Evolutionary conservation across 1,284 basidiomycete species (phyloP), one percentile per base, ranked within the genome.

Genomic region (Heterobasidion occidentale): DNA sequence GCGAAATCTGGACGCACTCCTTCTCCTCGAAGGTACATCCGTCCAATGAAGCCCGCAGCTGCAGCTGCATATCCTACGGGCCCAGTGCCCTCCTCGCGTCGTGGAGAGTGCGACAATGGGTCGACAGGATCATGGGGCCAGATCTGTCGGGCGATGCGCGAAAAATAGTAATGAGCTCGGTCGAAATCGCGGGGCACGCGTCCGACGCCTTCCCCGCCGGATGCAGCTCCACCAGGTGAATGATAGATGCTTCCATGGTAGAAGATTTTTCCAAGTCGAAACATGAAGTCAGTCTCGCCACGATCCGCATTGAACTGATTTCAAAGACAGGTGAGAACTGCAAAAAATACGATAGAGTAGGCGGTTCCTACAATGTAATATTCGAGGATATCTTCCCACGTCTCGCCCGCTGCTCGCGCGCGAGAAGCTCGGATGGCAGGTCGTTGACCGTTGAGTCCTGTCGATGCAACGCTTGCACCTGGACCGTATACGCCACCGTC

Each of bases 1-100:
- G 73, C 74, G 46, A 81, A 79, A 70, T 98, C 92, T 61, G 80
- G 78, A 64, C 86, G 86, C 27, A 93, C 85, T 9, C 96, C 96
- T 68, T 99, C 97, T 0, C 96, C 96, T 44, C 97, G 78, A 45
- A 99, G 72, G 63, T 90, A 92, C 94, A 99, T 98, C 57, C 91
- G 80, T 0, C 96, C 97, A 1, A 99, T 70, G 67, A 90, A 95
- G 2, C 81, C 89, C 5, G 93, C 92, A 51, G 90, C 87, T 1
- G 85, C 81, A 0, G 91, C 84, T 0, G 89, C 88, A 60, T 86
- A 85, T 19, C 81, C 81, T 1, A 84, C 71, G 2, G 79, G 77
- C 7, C 79, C 76, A 34, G 83, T 77, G 17, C 80, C 80, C 61
- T 84, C 79, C 59, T 84, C 81, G 60, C 74, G 71, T 20, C 70